phyloP scores from a whole-genome alignment of 192 early-diverging fungal species.

The Backusella macrospora region DNA sequence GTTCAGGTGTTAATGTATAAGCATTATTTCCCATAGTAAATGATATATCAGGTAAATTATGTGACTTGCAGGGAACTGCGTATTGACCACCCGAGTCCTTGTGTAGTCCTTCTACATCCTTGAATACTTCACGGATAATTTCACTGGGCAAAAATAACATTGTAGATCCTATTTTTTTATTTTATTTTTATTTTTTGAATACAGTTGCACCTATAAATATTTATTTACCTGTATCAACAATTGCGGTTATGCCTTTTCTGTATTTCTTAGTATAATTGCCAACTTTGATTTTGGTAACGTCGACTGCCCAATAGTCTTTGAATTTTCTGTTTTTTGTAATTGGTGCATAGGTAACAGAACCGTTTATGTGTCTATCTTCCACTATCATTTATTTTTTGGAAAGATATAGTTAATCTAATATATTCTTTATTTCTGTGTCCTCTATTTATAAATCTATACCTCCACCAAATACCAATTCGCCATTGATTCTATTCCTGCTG shows the following conservation, averaged over 20 bases:
- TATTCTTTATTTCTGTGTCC: background rate
- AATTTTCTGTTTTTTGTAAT: constrained; percentile 7
- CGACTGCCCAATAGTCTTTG: constrained; percentile 40
- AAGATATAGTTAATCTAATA: background rate
- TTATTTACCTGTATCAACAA: constrained; percentile 30
- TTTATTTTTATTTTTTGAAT: too few relatives aligned
- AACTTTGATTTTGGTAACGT: constrained; percentile 22
- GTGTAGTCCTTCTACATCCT: background rate
- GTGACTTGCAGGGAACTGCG: constrained; percentile 25
- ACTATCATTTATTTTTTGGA: constrained; percentile 13
- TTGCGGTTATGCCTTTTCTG: constrained; percentile 1
- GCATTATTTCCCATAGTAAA: constrained; percentile 20
- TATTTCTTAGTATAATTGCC: constrained; percentile 4
- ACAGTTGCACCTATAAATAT: background rate
- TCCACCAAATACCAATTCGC: constrained; percentile 38
- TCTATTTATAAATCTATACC: background rate
- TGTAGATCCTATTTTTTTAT: constrained; percentile 23
- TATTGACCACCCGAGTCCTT: constrained; percentile 22
- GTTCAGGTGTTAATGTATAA: constrained; percentile 18
- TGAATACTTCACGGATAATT: constrained; percentile 19
- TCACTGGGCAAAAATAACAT: constrained; percentile 26
- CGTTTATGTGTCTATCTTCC: constrained; percentile 16
- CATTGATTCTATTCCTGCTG: constrained; percentile 24
- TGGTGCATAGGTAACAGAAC: constrained; percentile 18
- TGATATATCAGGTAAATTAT: constrained; percentile 22